Conservation (phyloP, 176 grass and related monocot species). For the Triticum timopheevii region DNA sequence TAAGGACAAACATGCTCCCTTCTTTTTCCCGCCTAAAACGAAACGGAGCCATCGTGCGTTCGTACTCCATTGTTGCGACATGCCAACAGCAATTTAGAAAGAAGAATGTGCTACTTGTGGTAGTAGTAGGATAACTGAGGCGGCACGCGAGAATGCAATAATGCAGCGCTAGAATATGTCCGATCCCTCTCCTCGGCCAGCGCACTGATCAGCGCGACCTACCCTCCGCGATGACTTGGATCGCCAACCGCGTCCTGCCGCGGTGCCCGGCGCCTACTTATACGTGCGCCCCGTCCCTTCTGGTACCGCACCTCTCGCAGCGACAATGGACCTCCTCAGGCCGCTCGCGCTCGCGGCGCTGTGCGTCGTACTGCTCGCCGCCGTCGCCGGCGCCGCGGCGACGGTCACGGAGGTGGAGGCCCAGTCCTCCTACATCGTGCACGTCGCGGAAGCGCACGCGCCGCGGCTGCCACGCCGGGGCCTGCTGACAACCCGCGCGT, state of each 20-base stretch:
- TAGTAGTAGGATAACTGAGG: background rate
- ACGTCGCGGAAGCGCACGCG: background rate
- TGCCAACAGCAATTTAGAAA: background rate
- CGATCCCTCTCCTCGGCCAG: no score
- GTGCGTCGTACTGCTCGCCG: background rate
- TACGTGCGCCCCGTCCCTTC: no score
- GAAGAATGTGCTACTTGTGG: background rate
- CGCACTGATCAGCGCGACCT: no score
- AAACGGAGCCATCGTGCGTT: background rate
- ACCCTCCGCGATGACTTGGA: no score
- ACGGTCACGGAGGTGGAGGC: background rate
- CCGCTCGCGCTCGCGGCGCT: background rate
- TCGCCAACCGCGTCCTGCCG: no score
- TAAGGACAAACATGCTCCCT: background rate
- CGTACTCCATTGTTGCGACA: background rate
- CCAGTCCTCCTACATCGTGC: conserved; percentile 5
- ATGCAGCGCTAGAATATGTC: background rate
- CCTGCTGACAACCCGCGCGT: background rate
- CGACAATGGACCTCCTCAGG: background rate
- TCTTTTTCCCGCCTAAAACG: background rate
- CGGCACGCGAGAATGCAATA: background rate
- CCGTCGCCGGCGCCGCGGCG: background rate
- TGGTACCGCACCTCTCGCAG: background rate
- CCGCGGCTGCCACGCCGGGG: background rate
- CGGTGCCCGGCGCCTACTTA: no score